Conservation (phyloP, 768 basidiomycete genomes). For the Coprinopsis sp. region DNA sequence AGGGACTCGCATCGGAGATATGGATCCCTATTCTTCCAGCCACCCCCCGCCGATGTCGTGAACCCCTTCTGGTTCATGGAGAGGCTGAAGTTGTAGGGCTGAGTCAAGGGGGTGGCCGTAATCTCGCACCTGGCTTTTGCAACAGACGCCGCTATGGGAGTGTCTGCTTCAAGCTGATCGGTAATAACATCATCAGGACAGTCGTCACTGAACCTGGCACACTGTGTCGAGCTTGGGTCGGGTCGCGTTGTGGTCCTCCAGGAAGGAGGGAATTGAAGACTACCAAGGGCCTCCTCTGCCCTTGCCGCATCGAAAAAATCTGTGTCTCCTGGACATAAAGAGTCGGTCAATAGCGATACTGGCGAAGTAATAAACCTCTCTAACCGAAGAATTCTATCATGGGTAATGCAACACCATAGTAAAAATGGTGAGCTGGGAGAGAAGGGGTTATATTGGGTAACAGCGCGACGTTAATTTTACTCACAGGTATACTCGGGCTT, state of each 20-base stretch:
- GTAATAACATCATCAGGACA: constrained; percentile 16
- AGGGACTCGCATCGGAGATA: constrained; percentile 22
- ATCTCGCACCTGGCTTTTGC: constrained; percentile 35
- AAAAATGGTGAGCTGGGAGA: too few species aligned
- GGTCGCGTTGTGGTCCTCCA: constrained; percentile 22
- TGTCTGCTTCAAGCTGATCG: too few species aligned
- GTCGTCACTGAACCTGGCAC: constrained; percentile 30
- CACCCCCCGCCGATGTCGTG: constrained; percentile 19
- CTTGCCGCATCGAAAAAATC: background rate
- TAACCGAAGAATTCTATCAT: too few species aligned
- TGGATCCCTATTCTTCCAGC: constrained; percentile 32
- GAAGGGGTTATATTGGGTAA: too few species aligned
- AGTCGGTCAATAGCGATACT: too few species aligned
- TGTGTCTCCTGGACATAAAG: too few species aligned
- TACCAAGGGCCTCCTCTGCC: too few species aligned
- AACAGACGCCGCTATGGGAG: constrained; percentile 23
- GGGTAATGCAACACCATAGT: too few species aligned
- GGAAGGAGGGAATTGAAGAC: constrained; percentile 1
- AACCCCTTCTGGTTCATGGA: constrained; percentile 22
- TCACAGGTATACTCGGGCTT: too few species aligned
- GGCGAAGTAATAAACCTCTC: too few species aligned
- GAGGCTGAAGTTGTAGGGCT: constrained; percentile 17
- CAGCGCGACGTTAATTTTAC: too few species aligned
- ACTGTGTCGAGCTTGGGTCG: constrained; percentile 25
- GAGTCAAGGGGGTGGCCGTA: constrained; percentile 12